Percentiles rank a stretch among this genome's conserved stretches.
These are phyloP conservation scores for Chytridiales sp. DNA, from an alignment of 371 early-diverging fungal genomes.

Conservation along the genomic window DNA sequence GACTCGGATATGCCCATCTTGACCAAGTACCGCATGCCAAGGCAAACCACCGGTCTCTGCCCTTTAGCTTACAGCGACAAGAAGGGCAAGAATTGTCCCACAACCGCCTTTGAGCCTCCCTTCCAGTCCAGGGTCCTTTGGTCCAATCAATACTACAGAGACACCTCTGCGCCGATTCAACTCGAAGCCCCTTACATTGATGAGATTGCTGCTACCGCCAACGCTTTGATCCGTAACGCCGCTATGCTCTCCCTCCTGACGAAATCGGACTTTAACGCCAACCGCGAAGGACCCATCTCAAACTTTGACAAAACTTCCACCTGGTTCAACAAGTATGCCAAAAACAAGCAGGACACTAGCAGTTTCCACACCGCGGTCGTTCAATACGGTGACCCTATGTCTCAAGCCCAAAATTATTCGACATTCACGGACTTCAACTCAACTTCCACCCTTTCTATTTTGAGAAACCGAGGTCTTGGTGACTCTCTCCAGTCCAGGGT, in stretches of 20 bases:
- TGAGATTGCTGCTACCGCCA: slow-evolving; percentile 33
- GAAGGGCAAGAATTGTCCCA: background rate
- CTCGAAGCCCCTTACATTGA: slow-evolving; percentile 24
- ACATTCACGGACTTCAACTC: slow-evolving; percentile 34
- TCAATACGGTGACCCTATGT: slow-evolving; percentile 39
- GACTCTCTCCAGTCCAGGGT: slow-evolving; percentile 38
- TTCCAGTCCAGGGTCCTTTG: slow-evolving; percentile 20
- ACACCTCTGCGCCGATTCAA: background rate
- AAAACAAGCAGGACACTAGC: slow-evolving; percentile 9
- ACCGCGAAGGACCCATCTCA: slow-evolving; percentile 24
- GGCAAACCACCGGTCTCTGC: slow-evolving; percentile 28
- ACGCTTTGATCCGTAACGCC: slow-evolving; percentile 9
- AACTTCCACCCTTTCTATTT: slow-evolving; percentile 19
- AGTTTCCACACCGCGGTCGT: slow-evolving; percentile 33
- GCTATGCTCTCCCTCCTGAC: slow-evolving; percentile 30
- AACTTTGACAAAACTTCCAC: slow-evolving; percentile 13
- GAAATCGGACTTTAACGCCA: slow-evolving; percentile 34
- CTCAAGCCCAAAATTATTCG: slow-evolving; percentile 5
- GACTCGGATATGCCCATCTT: slow-evolving; percentile 36
- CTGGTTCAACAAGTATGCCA: slow-evolving; percentile 5
- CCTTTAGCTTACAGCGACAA: slow-evolving; percentile 18
- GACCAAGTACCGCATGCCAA: slow-evolving; percentile 23
- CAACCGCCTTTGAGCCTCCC: slow-evolving; percentile 14
- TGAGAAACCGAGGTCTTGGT: slow-evolving; percentile 20
- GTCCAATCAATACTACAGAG: slow-evolving; percentile 11